phyloP scores from a whole-genome alignment of 345 rosid genomes.

The Carallia pectinifolia region DNA sequence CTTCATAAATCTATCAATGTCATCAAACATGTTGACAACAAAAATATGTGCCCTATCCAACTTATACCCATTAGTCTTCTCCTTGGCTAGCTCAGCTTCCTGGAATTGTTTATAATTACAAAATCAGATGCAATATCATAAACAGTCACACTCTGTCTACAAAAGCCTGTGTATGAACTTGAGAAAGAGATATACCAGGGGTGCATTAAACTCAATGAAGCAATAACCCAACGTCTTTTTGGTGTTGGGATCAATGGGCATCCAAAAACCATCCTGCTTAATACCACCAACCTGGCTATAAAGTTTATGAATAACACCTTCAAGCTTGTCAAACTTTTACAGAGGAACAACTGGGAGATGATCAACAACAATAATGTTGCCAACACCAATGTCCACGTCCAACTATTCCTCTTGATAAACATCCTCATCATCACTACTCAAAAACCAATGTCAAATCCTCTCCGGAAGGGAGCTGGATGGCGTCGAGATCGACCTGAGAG shows the following conservation, averaged over 20 bases:
- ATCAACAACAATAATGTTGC: constrained; percentile 75
- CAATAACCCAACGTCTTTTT: constrained; percentile 69
- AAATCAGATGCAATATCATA: not conserved
- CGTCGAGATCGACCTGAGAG: constrained; percentile 48
- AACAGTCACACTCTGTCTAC: no score
- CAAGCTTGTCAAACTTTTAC: constrained; percentile 81
- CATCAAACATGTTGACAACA: constrained; percentile 76
- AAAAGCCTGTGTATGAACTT: no score
- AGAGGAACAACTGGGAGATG: constrained; percentile 78
- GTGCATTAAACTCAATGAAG: constrained; percentile 78
- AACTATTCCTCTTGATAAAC: constrained; percentile 62
- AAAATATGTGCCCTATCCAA: constrained; percentile 73
- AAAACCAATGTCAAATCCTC: constrained; percentile 52
- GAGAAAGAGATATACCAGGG: constrained; percentile 45
- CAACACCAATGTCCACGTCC: constrained; percentile 71
- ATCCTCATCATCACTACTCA: constrained; percentile 75
- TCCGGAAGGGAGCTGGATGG: constrained; percentile 70
- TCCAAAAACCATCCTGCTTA: constrained; percentile 82
- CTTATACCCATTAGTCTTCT: constrained; percentile 70
- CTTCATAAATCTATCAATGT: constrained; percentile 73
- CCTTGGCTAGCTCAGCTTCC: constrained; percentile 96
- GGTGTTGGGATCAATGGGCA: constrained; percentile 75
- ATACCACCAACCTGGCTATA: constrained; percentile 76
- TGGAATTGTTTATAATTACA: constrained; percentile 22
- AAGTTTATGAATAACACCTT: constrained; percentile 75